Evolutionary conservation across 202 grass and related monocot species (phyloP).

Genomic region (Hordeum pubiflorum): DNA sequence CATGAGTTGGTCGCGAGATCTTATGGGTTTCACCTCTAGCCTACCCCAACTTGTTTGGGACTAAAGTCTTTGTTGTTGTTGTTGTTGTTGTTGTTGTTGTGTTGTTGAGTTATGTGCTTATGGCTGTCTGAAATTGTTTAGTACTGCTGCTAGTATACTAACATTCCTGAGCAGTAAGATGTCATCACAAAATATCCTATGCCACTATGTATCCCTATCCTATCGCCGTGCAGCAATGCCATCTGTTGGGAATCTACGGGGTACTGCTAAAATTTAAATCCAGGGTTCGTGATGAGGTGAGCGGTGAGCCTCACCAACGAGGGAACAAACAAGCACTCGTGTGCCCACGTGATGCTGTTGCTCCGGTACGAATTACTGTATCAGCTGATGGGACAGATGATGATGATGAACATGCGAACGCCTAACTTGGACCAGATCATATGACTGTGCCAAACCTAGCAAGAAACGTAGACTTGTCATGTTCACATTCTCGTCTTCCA

Average conservation of each 20-base stretch:
- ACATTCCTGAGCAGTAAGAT: slow-evolving; percentile 25
- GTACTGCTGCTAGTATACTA: background rate
- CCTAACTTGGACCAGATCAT: background rate
- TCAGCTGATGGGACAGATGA: background rate
- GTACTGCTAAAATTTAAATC: background rate
- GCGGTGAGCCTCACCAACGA: background rate
- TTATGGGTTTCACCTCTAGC: too few species aligned
- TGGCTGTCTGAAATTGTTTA: background rate
- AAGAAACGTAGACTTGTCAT: background rate
- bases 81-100: too few species aligned
- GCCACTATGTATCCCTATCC: background rate
- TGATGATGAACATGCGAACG: background rate
- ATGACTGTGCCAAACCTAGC: background rate
- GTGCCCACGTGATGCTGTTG: slow-evolving; percentile 13
- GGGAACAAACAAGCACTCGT: too few species aligned
- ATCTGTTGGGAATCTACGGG: slow-evolving; percentile 3
- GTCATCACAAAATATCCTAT: background rate
- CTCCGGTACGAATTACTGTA: background rate
- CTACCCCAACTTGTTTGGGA: too few species aligned
- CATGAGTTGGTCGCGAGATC: too few species aligned
- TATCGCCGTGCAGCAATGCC: background rate
- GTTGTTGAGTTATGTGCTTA: too few species aligned
- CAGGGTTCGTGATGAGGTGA: background rate
- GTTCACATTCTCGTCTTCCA: background rate
- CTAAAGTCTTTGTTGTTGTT: too few species aligned